Base-by-base conservation (phyloP, 352 stramenopile genomes). In the Pythium coloratum region DNA sequence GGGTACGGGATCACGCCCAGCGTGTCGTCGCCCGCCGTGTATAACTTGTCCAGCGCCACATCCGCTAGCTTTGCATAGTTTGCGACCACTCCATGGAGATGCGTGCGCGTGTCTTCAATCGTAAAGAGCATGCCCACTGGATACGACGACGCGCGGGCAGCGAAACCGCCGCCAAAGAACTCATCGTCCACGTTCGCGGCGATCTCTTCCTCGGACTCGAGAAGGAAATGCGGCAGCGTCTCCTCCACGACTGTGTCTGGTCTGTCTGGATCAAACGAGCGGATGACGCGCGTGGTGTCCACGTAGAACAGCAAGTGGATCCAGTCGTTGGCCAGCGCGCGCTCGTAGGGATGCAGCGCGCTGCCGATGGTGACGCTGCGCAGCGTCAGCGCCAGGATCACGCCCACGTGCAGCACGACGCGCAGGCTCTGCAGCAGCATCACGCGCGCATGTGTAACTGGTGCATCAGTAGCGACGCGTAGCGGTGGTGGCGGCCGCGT, bases 261-360 rank as follows among this genome's bases (percentile, higher is more conserved):
- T n/a, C 38, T 53, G 16, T 60, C 46, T 4, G 50, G 13, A 32
- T 63, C 57, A 47, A 53, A 65, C 26, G 55, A 44, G 6, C 59
- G 59, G 6, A 76, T 51, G 18, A 47, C 58, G 61, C 58, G 56
- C 26, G 58, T 68, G 10, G 72, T 72, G 61, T 90, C 80, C 26
- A 92, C 81, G 73, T 84, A 92, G 67, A 90, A 92, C 18, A 92
- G 74, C 62, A 92, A 66, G 16, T 81, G 78, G 69, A 87, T 73
- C 81, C 81, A 92, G 50, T 89, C 74, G 72, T 88, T 89, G 30
- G 81, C 81, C 20, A 90, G 66, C 6, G 80, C 67, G 34, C 81
- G 81, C 59, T 88, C 66, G 67, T 83, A 90, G 34, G 81, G 81
- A 36, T 90, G 80, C 62, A 92, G 59, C 14, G 76, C 67, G 20